Percentiles rank a stretch among this genome's conserved stretches.
These are phyloP conservation scores for Metschnikowia drakensbergensis DNA, from an alignment of 805 yeast species.

Conservation along the genomic window DNA sequence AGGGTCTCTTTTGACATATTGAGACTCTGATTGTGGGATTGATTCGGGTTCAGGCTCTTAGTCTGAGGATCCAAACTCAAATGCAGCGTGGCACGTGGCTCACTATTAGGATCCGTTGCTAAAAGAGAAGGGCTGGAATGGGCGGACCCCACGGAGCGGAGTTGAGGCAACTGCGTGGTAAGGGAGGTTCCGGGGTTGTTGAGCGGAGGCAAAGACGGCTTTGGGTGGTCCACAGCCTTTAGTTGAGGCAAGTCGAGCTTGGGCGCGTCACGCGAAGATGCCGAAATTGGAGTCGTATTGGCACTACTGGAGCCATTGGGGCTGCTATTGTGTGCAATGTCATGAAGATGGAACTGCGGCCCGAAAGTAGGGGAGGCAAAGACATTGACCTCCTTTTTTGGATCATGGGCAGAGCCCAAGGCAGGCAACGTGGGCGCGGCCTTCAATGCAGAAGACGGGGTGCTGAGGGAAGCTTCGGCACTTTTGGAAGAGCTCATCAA, in stretches of 20 bases:
- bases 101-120: not conserved
- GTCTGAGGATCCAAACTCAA: not conserved
- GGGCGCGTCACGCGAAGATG: not conserved
- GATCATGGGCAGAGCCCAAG: slow-evolving; percentile 16
- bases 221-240: slow-evolving; percentile 10
- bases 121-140: not conserved
- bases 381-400: slow-evolving; percentile 9
- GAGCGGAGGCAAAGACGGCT: slow-evolving; percentile 18
- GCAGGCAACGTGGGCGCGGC: slow-evolving; percentile 33
- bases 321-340: not conserved
- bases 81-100: not conserved
- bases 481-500: slow-evolving; percentile 24
- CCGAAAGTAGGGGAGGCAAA: slow-evolving; percentile 45
- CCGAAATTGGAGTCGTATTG: not conserved
- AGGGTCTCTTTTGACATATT: not conserved
- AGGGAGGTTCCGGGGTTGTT: slow-evolving; percentile 19
- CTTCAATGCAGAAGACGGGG: slow-evolving; percentile 37
- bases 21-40: not conserved
- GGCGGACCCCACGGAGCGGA: slow-evolving; percentile 5
- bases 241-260: slow-evolving; percentile 3
- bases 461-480: slow-evolving; percentile 22
- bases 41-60: no score
- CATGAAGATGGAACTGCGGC: slow-evolving; percentile 35
- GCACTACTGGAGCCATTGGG: not conserved
- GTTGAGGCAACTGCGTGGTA: slow-evolving; percentile 24